A percentile compares a stretch with the other conserved stretches of the same genome.
phyloP scores from a whole-genome alignment of 306 rosid species.

The Gastrolobium villosum region DNA sequence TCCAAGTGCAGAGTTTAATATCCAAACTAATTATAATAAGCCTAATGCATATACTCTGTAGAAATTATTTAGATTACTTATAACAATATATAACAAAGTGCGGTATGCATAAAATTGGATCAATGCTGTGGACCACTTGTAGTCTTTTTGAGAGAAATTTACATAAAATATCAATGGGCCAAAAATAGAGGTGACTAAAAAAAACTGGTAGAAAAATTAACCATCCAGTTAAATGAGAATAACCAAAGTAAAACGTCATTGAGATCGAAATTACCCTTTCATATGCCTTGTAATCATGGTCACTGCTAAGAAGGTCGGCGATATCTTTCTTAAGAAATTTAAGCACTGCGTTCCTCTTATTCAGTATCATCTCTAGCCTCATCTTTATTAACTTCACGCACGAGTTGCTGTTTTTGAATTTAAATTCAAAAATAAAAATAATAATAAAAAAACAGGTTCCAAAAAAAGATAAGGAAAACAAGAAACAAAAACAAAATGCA shows the following conservation, averaged over 20 bases:
- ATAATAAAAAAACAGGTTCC: neutral
- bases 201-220: neutral
- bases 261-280: slow-evolving; percentile 66
- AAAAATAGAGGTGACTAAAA: neutral
- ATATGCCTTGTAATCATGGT: slow-evolving; percentile 75
- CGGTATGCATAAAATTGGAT: neutral
- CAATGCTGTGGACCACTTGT: neutral
- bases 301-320: slow-evolving; percentile 73
- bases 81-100: neutral
- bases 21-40: neutral
- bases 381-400: slow-evolving; percentile 54
- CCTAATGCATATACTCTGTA: neutral
- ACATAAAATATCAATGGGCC: neutral
- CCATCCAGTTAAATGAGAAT: neutral
- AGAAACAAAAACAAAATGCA: too few species aligned
- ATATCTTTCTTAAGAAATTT: slow-evolving; percentile 82
- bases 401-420: slow-evolving; percentile 66
- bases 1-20: slow-evolving; percentile 26
- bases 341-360: slow-evolving; percentile 70
- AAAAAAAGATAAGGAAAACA: neutral
- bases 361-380: slow-evolving; percentile 67
- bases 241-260: neutral
- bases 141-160: slow-evolving; percentile 14
- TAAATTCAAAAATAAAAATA: neutral
- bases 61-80: neutral